These are phyloP conservation scores for Triglochin maritima DNA, from an alignment of 106 monocot species.

Conservation along the genomic window DNA sequence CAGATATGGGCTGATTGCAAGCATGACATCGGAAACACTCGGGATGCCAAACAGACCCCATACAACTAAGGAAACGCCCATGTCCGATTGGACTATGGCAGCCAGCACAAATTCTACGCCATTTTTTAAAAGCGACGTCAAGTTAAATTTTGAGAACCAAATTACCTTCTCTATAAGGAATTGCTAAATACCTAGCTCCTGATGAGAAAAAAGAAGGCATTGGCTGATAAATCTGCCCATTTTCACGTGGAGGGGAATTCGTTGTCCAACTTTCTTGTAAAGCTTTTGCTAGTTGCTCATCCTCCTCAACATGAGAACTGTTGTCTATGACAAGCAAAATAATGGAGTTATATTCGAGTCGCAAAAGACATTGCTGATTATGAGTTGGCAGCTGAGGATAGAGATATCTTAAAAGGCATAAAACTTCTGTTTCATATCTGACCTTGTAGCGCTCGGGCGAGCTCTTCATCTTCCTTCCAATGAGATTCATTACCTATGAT, in stretches of 20 bases:
- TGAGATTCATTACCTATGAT: slow-evolving; percentile 1
- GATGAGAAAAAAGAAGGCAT: slow-evolving; percentile 32
- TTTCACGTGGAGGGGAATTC: slow-evolving; percentile 46
- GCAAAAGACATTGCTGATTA: neutral
- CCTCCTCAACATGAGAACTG: slow-evolving; percentile 56
- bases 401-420: too few relatives aligned
- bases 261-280: slow-evolving; percentile 76
- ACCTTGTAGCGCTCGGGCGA: neutral
- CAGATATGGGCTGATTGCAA: slow-evolving; percentile 69
- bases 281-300: slow-evolving; percentile 80
- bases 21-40: slow-evolving; percentile 77
- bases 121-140: too few relatives aligned
- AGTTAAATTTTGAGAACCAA: neutral
- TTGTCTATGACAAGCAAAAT: slow-evolving; percentile 23
- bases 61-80: slow-evolving; percentile 81
- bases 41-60: slow-evolving; percentile 80
- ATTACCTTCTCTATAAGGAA: slow-evolving; percentile 1
- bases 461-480: slow-evolving; percentile 1
- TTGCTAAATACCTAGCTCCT: slow-evolving; percentile 35
- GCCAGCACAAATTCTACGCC: slow-evolving; percentile 71
- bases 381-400: too few relatives aligned
- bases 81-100: slow-evolving; percentile 61
- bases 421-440: neutral
- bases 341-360: neutral
- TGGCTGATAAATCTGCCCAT: slow-evolving; percentile 38